These are phyloP conservation scores for Hanseniaspora hatyaiensis DNA, from an alignment of 805 yeast genomes.

Conservation along the genomic window DNA sequence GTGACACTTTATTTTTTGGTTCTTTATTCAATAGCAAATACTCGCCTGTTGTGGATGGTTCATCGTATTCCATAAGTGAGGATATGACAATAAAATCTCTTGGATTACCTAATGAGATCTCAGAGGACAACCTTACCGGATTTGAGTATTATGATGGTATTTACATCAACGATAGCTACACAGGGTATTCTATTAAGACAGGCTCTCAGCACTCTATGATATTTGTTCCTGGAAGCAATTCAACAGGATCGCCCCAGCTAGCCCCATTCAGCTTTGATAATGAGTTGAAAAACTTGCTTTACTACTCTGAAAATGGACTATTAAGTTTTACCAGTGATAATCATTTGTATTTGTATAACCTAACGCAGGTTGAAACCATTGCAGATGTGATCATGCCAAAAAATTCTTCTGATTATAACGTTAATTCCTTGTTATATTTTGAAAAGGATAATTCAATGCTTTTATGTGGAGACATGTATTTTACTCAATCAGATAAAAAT, in stretches of 20 bases:
- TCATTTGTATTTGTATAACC: slow-evolving; percentile 24
- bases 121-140: slow-evolving; percentile 17
- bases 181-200: slow-evolving; percentile 47
- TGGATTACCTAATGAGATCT: slow-evolving; percentile 11
- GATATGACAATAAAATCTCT: slow-evolving; percentile 20
- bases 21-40: slow-evolving; percentile 32
- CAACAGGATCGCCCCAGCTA: background rate
- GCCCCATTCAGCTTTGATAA: slow-evolving; percentile 7
- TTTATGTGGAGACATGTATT: slow-evolving; percentile 61
- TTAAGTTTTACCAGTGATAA: slow-evolving; percentile 16
- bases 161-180: slow-evolving; percentile 37
- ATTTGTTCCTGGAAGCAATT: slow-evolving; percentile 1
- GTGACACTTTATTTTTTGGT: slow-evolving; percentile 30
- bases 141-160: slow-evolving; percentile 28
- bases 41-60: slow-evolving; percentile 23
- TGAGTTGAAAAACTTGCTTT: slow-evolving; percentile 2
- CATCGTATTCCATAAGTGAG: slow-evolving; percentile 19
- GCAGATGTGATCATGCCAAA: slow-evolving; percentile 37
- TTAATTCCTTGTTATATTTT: slow-evolving; percentile 35
- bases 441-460: slow-evolving; percentile 35
- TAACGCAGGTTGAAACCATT: slow-evolving; percentile 24
- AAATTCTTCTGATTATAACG: slow-evolving; percentile 28
- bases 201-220: background rate
- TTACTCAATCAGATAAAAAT: slow-evolving; percentile 32
- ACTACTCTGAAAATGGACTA: slow-evolving; percentile 20